Evolutionary conservation across 768 basidiomycete species (phyloP).

Genomic region (Trametes maxima): DNA sequence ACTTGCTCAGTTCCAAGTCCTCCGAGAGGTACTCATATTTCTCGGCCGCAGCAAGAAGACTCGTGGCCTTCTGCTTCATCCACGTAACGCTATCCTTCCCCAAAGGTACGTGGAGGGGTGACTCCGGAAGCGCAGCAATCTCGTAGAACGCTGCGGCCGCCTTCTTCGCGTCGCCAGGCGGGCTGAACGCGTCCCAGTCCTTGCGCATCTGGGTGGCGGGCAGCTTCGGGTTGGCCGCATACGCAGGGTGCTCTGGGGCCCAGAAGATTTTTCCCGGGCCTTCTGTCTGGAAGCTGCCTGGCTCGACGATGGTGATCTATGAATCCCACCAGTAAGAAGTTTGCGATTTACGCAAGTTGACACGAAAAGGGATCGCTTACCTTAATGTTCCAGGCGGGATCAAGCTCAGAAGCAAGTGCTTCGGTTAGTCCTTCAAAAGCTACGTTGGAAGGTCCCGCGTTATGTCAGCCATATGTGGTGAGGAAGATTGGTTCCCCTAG

Average conservation of each 20-base stretch:
- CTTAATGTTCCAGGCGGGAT: conserved; percentile 25
- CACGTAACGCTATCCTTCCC: background rate
- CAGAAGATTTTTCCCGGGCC: background rate
- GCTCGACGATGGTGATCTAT: conserved; percentile 21
- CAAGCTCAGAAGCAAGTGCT: conserved; percentile 12
- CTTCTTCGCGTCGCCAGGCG: background rate
- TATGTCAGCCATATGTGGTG: background rate
- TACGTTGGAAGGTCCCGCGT: background rate
- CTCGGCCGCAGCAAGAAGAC: conserved; percentile 11
- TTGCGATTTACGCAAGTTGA: background rate
- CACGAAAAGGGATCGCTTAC: background rate
- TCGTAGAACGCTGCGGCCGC: conserved; percentile 9
- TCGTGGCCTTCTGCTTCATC: conserved; percentile 5
- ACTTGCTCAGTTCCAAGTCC: conserved; percentile 7
- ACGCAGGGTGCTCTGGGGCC: conserved; percentile 17
- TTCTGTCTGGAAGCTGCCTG: conserved; percentile 10
- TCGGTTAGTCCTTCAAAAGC: conserved; percentile 16
- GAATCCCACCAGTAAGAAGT: conserved; percentile 9
- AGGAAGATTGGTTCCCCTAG: conserved; percentile 26
- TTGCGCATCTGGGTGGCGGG: background rate
- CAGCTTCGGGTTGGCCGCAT: background rate
- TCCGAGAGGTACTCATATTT: conserved; percentile 23
- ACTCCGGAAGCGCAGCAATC: conserved; percentile 1
- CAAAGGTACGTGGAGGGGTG: background rate
- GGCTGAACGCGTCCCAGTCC: background rate